Base-by-base conservation (phyloP, 108 stramenopile genomes). In the Thalassiosira profunda region DNA sequence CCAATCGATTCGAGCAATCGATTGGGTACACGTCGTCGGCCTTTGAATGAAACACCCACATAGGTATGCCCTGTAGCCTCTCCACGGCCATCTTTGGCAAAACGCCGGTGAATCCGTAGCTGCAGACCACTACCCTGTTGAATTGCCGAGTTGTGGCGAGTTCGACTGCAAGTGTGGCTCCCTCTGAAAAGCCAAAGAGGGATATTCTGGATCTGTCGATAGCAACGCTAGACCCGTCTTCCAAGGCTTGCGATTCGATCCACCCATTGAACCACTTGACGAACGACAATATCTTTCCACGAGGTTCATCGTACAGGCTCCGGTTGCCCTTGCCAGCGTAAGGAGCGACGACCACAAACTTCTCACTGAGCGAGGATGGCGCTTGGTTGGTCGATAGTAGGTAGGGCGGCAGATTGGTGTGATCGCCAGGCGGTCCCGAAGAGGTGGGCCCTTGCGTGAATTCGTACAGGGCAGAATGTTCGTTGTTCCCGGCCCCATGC, bases 131-230 rank as follows among this genome's bases (percentile, higher is more conserved):
- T 18, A 74, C 77, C 2, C 68, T 86, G 15, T 67, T 46, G 64
- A 94, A 94, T 41, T 78, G 58, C 47, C 75, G 58, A 3, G 92
- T 91, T 9, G 92, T 94, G 42, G 82, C 60, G 33, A 94, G 58
- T 42, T 94, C 92, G 8, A 94, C 80, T 5, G 85, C 87, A 9
- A 89, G 83, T 15, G 88, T 94, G 24, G 92, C 86, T 9, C 92
- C 92, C 57, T 94, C 92, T 4, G 85, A 86, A 60, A 94, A 94
- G 1, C 92, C 92, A 71, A 93, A 89, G 10, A 93, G 48, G 36
- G 74, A 80, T 15, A 87, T 61, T 17, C 80, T 77, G 40, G 68
- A 70, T 1, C 73, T 79, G 62, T 89, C 79, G 58, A 87, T 70
- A 14, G 23, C 38, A 20, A 70, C 43, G 37, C 34, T 36, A 3